A percentile compares a stretch with the other conserved stretches of the same genome.
These are phyloP conservation scores for Ballota nigra DNA, from an alignment of 257 asterid genomes.

Conservation along the genomic window DNA sequence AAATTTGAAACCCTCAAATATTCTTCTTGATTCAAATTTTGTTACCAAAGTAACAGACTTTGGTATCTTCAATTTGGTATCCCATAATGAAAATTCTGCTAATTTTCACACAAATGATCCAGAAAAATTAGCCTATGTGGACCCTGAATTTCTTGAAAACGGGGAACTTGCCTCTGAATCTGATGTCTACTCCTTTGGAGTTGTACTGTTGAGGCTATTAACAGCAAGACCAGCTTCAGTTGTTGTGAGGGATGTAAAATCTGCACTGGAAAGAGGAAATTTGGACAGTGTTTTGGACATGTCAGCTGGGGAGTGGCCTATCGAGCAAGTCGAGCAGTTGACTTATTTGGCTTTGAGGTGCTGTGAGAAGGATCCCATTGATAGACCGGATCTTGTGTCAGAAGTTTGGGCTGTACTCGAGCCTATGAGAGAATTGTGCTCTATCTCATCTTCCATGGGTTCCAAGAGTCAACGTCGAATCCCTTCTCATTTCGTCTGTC, in stretches of 20 bases:
- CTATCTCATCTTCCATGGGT: slow-evolving; percentile 32
- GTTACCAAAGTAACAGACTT: slow-evolving; percentile 67
- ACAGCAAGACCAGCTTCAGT: slow-evolving; percentile 60
- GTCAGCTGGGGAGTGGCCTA: slow-evolving; percentile 94
- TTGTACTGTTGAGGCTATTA: slow-evolving; percentile 58
- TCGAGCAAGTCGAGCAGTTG: slow-evolving; percentile 41
- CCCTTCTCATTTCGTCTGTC: slow-evolving; percentile 86
- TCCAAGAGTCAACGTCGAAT: slow-evolving; percentile 47
- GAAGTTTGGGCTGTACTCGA: slow-evolving; percentile 58
- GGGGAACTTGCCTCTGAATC: slow-evolving; percentile 59
- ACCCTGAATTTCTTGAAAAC: slow-evolving; percentile 45
- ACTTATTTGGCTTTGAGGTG: slow-evolving; percentile 70
- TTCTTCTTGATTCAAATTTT: slow-evolving; percentile 65
- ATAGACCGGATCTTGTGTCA: slow-evolving; percentile 61
- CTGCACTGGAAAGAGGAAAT: slow-evolving; percentile 65
- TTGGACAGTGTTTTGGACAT: slow-evolving; percentile 51
- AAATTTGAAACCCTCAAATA: slow-evolving; percentile 60
- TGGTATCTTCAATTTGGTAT: slow-evolving; percentile 47
- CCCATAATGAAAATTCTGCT: slow-evolving; percentile 28
- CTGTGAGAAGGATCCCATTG: slow-evolving; percentile 45
- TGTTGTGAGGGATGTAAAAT: slow-evolving; percentile 59
- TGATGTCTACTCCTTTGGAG: slow-evolving; percentile 80
- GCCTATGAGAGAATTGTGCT: slow-evolving; percentile 54
- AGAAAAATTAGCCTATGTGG: slow-evolving; percentile 46
- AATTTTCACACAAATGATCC: slow-evolving; percentile 27